Evolutionary conservation across 2,329 filamentous ascomycete genomes (phyloP).

Genomic region (Plenodomus tracheiphilus): DNA sequence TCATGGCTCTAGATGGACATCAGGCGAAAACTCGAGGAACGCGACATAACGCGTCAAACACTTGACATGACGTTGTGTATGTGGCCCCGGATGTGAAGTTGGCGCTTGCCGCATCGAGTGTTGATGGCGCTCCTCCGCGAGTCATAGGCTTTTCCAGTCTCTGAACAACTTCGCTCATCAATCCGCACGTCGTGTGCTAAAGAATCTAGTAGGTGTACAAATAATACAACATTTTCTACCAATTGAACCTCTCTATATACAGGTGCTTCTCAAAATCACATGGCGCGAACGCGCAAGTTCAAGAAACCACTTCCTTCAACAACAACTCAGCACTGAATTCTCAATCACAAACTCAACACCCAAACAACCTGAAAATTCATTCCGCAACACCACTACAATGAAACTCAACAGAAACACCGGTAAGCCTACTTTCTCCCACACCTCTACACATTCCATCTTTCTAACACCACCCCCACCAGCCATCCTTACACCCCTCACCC

Average conservation of each 20-base stretch:
- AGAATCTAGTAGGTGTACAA: no score
- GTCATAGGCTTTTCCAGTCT: not conserved
- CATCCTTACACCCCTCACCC: constrained; percentile 64
- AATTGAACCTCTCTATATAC: no score
- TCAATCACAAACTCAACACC: not conserved
- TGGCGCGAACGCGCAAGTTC: no score
- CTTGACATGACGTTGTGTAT: not conserved
- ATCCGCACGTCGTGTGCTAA: no score
- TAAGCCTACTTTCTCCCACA: constrained; percentile 11
- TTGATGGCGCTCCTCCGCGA: not conserved
- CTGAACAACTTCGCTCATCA: no score
- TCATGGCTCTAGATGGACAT: not conserved
- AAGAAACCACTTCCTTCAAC: no score
- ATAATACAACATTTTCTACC: no score
- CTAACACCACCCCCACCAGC: constrained; percentile 52
- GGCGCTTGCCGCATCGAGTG: not conserved
- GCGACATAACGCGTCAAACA: not conserved
- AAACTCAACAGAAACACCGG: constrained; percentile 48
- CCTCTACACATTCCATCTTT: not conserved
- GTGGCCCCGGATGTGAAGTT: not conserved
- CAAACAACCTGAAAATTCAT: constrained; percentile 3
- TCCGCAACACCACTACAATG: constrained; percentile 32
- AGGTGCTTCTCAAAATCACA: no score
- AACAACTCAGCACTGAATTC: no score
- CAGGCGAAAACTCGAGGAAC: not conserved